Base-by-base conservation (phyloP, 2,329 filamentous ascomycete genomes). In the Diaporthe amygdali region DNA sequence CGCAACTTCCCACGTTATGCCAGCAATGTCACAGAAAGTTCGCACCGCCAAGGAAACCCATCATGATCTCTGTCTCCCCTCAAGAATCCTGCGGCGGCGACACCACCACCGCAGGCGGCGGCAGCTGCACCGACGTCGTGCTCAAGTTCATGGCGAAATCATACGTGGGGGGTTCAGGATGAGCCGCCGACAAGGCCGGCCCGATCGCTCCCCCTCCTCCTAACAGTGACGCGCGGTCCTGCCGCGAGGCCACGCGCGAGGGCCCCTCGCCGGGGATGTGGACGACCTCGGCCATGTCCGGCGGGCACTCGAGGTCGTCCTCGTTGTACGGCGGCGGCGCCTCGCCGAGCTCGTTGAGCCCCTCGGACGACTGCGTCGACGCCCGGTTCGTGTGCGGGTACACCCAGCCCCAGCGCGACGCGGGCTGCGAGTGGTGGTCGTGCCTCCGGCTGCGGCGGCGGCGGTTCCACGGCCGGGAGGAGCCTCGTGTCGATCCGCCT, bases 261-360 rank as follows among this genome's bases (percentile, higher is more conserved):
- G 64, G 52, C 15, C 66, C 52, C 41, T 39, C 66, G 17, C 41
- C 52, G 41, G 27, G 51, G 9, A 20, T 66, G 10, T 39, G 47
- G 7, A 5, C 27, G 9, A 61, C 54, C 55, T 51, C 54, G 22
- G 5, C 56, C 47, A 56, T 39, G 32, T 70, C 56, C n/a, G 67
- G 41, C 10, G 51, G 66, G 51, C 44, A 37, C 56, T 51, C 32
- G 37, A 66, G 66, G 17, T 39, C 63, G 17, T 46, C 54, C 46
- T 64, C 30, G 20, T 46, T 73, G 68, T 78, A 78, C 5, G 76
- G 76, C 67, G 76, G 76, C 47, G 76, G 76, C 10, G 76, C 75
- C 71, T 77, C 76, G 46, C 76, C 76, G 2, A 75, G 71, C 72
- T 77, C 76, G 61, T 77, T 74, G 20, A 77, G 74, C 7, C 76